Evolutionary conservation across 2,329 filamentous ascomycete genomes (phyloP).

Genomic region (Penicillium expansum): DNA sequence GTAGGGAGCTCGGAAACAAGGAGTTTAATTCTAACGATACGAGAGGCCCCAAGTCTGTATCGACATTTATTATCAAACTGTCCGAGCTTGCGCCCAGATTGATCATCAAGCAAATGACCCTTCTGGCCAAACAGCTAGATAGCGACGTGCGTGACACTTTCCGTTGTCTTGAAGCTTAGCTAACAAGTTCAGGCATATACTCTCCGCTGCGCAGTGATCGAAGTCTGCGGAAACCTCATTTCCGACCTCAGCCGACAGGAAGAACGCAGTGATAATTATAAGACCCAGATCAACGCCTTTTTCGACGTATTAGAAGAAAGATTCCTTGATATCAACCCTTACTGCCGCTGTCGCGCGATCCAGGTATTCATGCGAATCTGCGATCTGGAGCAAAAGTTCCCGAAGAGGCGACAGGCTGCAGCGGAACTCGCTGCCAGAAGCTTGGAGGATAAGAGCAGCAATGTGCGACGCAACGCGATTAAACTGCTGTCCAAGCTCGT

Average conservation of each 20-base stretch:
- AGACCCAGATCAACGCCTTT: conserved; percentile 92
- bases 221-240: conserved; percentile 95
- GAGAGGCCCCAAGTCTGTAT: conserved; percentile 92
- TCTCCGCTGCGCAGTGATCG: conserved; percentile 86
- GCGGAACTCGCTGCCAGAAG: conserved; percentile 85
- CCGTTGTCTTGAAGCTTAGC: neutral
- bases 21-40: conserved; percentile 98
- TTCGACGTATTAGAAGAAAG: conserved; percentile 96
- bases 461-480: conserved; percentile 91
- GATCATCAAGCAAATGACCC: conserved; percentile 96
- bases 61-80: conserved; percentile 85
- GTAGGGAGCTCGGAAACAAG: conserved; percentile 86
- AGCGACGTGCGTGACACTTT: conserved; percentile 68
- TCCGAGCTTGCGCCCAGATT: conserved; percentile 87
- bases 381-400: conserved; percentile 93
- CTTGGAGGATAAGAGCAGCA: conserved; percentile 96
- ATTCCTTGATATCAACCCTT: conserved; percentile 94
- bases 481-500: conserved; percentile 85
- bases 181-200: conserved; percentile 69
- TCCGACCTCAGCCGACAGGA: conserved; percentile 85
- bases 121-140: conserved; percentile 89
- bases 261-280: conserved; percentile 87
- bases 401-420: conserved; percentile 82
- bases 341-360: conserved; percentile 85
- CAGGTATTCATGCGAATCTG: conserved; percentile 92